Evolutionary conservation across 129 eudicot species (phyloP), one percentile per base, ranked within the genome.

Genomic region (Escallonia rubra): DNA sequence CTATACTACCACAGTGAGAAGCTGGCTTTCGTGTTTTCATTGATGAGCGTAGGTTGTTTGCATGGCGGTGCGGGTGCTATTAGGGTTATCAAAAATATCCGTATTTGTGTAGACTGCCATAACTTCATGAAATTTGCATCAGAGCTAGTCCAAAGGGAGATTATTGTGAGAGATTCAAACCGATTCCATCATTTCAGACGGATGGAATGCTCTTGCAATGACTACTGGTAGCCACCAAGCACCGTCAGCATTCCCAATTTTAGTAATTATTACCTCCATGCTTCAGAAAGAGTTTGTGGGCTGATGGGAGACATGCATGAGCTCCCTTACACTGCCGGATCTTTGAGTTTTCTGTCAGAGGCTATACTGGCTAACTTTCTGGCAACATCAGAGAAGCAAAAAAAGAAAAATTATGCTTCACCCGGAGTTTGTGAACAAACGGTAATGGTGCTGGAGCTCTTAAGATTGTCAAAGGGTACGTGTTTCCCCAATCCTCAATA

Each of bases 21-120:
- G 75, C 84, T 89, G 72, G 96, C 96, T 6, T 76, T 89, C 60
- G 86, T 79, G 41, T 89, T 68, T 61, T 79, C 80, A 6, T 63
- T 74, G 76, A 89, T 74, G 82, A 66, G 68, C 76, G 77, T 6
- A 43, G 73, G 70, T 38, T 12, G 58, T 48, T 68, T 69, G 38
- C 38, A 52, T n/a, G 38, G 60, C 71, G 8, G 57, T 65, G 66
- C 61, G 11, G 77, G 69, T 14, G 61, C 65, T 68, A 81, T 86
- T 43, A 79, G 76, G 66, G 86, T 89, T 23, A 80, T 89, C 50
- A 89, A 86, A 86, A 90, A 90, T 62, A 86, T 90, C 43, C 83
- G 96, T 2, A 83, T 86, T 7, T 90, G 96, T 70, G 86, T 78
- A 1, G 90, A 90, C 49, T 90, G 96, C 65, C 96, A 90, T 75